Base-by-base conservation (phyloP, 2,329 filamentous ascomycete species). In the Venturia carpophila region DNA sequence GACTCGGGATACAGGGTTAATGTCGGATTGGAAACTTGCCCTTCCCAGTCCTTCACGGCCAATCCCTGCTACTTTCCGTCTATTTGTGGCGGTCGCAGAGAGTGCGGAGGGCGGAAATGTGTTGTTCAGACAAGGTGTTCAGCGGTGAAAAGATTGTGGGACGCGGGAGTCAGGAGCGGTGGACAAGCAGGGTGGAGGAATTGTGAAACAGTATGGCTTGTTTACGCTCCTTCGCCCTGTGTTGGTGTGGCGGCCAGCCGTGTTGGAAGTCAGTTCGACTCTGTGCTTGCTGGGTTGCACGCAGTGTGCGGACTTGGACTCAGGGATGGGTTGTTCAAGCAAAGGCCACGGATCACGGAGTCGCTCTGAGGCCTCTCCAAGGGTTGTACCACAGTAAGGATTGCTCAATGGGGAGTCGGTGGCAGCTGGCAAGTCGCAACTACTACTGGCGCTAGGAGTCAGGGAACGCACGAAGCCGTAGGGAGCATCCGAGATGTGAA, bases 1-100 rank as follows among this genome's bases (percentile, higher is more conserved):
- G 21, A 52, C 10, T 27, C 11, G 21, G 11, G 21, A 27, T 52
- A 52, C 47, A 52, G 47, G 47, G 45, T 49, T 49, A 5, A 49
- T 47, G n/a, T 24, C 45, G 6, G 47, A 27, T 27, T 24, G 21
- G 47, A 27, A 52, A 52, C 47, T 27, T 52, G 47, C 47, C 47
- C 47, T 52, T 52, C 47, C 47, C 13, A 27, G 47, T 52, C 21
- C 47, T 52, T 27, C 21, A 4, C 21, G 47, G 47, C 47, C 47
- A 52, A 58, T 37, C 52, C 27, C 30, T 58, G 52, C 17, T 52
- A 27, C 52, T 58, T 37, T 7, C 30, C 52, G 52, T 58, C 30
- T 58, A 58, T 58, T 58, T 58, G 52, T 58, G 52, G 52, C 30
- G 15, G 52, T 19, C 37, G 52, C 30, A 27, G 21, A 52, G 21